A percentile compares a stretch with the other conserved stretches of the same genome.
Evolutionary conservation across 2,329 filamentous ascomycete genomes (phyloP).

Genomic region (Chalaropsis ovoidea): DNA sequence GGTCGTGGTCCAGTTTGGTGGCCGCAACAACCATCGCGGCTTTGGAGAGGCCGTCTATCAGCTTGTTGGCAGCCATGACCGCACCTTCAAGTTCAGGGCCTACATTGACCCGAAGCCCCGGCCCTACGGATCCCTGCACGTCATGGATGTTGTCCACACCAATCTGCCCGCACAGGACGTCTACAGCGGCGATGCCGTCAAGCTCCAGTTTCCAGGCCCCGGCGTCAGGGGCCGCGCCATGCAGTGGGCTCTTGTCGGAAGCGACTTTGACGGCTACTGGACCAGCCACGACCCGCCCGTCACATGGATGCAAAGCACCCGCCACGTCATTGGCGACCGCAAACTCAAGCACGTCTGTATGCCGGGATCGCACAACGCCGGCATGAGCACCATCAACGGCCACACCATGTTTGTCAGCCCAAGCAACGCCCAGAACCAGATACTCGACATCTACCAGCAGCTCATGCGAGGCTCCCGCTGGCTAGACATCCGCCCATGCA

Average conservation of each 20-base stretch:
- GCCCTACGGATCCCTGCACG: conserved; percentile 18
- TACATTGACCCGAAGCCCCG: conserved; percentile 11
- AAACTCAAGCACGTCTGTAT: conserved; percentile 37
- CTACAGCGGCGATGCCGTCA: conserved; percentile 3
- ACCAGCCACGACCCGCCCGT: conserved; percentile 20
- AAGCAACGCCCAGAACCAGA: conserved; percentile 37
- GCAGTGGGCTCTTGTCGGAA: conserved; percentile 18
- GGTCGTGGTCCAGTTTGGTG: conserved; percentile 19
- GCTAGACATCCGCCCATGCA: conserved; percentile 35
- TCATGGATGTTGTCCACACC: conserved; percentile 18
- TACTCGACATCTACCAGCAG: conserved; percentile 36
- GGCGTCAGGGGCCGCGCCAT: conserved; percentile 19
- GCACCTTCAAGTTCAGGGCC: conserved; percentile 17
- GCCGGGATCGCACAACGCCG: conserved; percentile 39
- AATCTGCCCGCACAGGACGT: conserved; percentile 15
- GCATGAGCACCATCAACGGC: conserved; percentile 35
- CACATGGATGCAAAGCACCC: conserved; percentile 29
- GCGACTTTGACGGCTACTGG: conserved; percentile 19
- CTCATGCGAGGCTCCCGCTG: conserved; percentile 37
- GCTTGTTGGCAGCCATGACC: conserved; percentile 16
- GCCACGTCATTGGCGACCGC: conserved; percentile 30
- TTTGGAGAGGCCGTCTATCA: conserved; percentile 17
- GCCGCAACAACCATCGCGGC: conserved; percentile 20
- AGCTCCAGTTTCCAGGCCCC: conserved; percentile 16
- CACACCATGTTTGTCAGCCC: conserved; percentile 26